Percentiles rank a stretch among this genome's conserved stretches.
phyloP scores from a whole-genome alignment of 352 stramenopile species.

The Globisporangium orthogonon region DNA sequence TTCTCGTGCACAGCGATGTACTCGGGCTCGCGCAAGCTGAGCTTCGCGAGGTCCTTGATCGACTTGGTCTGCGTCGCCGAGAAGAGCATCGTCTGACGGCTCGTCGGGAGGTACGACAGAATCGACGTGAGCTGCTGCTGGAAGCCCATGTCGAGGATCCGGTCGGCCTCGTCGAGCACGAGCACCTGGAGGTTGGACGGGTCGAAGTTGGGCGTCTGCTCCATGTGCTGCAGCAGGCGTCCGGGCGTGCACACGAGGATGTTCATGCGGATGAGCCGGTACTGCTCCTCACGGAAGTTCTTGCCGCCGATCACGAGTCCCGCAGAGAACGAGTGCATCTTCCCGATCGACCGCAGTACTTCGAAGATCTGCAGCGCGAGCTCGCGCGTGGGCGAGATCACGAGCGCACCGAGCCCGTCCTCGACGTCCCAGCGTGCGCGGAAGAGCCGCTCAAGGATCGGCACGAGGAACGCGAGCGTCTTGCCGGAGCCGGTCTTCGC shows the following conservation, averaged over 20 bases:
- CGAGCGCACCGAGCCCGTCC: conserved; percentile 94
- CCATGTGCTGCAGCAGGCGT: conserved; percentile 96
- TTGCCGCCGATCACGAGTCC: conserved; percentile 97
- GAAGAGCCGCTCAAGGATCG: conserved; percentile 89
- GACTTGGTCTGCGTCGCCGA: conserved; percentile 96
- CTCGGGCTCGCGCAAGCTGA: conserved; percentile 94
- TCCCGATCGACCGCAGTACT: conserved; percentile 94
- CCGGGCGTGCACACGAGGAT: conserved; percentile 97
- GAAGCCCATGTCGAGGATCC: conserved; percentile 99
- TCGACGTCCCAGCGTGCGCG: conserved; percentile 79
- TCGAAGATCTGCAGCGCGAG: conserved; percentile 99
- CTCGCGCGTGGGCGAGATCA: conserved; percentile 98
- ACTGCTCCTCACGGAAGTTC: conserved; percentile 92
- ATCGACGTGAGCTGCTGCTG: conserved; percentile 97
- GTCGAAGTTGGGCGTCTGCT: conserved; percentile 97
- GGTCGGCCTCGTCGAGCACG: conserved; percentile 99
- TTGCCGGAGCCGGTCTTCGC: conserved; percentile 94
- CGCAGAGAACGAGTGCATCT: conserved; percentile 94
- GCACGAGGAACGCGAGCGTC: conserved; percentile 90
- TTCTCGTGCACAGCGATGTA: conserved; percentile 97
- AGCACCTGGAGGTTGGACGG: conserved; percentile 92
- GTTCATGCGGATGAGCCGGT: conserved; percentile 93
- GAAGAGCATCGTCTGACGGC: conserved; percentile 96
- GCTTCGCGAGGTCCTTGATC: conserved; percentile 94
- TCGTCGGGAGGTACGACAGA: conserved; percentile 91